A percentile compares a stretch with the other conserved stretches of the same genome.
These are phyloP conservation scores for Zelonia costaricensis DNA, from an alignment of 208 protist genomes.

Conservation along the genomic window DNA sequence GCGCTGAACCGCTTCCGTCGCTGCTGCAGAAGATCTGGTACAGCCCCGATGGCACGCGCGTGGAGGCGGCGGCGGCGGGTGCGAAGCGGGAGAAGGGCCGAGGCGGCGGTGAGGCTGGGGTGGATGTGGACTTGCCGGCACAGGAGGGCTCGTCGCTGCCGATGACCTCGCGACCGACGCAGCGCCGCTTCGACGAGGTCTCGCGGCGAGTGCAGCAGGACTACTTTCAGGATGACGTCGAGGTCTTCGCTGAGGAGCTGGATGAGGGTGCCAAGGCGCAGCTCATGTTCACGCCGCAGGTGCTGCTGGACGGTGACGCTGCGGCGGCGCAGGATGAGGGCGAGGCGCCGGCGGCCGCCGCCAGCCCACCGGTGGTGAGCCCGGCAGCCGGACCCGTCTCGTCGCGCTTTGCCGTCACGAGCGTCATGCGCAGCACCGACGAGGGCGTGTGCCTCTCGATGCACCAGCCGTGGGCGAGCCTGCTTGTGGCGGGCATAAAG, in stretches of 20 bases:
- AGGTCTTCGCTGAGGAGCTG: constrained; percentile 48
- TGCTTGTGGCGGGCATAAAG: constrained; percentile 93
- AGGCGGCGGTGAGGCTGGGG: constrained; percentile 2
- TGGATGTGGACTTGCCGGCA: constrained; percentile 3
- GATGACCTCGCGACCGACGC: constrained; percentile 12
- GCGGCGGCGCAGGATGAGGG: constrained; percentile 7
- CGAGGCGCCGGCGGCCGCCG: background rate
- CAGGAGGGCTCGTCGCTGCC: constrained; percentile 15
- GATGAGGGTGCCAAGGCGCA: constrained; percentile 19
- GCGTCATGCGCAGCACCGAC: constrained; percentile 70
- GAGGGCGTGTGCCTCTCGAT: constrained; percentile 89
- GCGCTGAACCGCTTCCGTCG: constrained; percentile 62
- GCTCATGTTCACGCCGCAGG: constrained; percentile 32
- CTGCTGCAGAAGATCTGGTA: constrained; percentile 88
- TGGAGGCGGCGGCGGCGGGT: constrained; percentile 12
- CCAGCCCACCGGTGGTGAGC: constrained; percentile 10
- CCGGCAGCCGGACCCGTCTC: constrained; percentile 1
- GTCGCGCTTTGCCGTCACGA: constrained; percentile 46
- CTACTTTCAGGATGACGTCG: constrained; percentile 86
- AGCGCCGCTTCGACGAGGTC: constrained; percentile 46
- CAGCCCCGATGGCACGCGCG: constrained; percentile 54
- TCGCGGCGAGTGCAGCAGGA: constrained; percentile 85
- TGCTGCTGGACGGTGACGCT: constrained; percentile 22
- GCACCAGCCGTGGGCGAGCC: constrained; percentile 93
- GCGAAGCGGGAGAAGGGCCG: constrained; percentile 11